Conservation (phyloP, 371 early-diverging fungal species). For the Lichtheimia ramosa region DNA sequence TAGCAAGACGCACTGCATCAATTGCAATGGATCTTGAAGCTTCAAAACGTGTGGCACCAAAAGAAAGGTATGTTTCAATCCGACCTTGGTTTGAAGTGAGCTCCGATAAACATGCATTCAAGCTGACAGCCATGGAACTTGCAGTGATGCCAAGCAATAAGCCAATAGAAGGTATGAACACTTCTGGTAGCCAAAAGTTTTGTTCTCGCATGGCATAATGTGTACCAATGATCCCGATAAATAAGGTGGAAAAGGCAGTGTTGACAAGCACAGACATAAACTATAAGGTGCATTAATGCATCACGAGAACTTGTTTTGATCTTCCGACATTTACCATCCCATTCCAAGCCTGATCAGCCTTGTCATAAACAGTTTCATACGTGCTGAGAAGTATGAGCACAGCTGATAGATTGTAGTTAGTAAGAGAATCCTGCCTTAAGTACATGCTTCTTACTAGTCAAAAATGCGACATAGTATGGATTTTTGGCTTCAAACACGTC, state of each 20-base stretch:
- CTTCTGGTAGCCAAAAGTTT: conserved; percentile 70
- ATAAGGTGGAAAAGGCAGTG: conserved; percentile 40
- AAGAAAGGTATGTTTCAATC: conserved; percentile 70
- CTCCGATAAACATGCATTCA: conserved; percentile 52
- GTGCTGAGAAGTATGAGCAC: conserved; percentile 43
- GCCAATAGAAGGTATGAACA: conserved; percentile 85
- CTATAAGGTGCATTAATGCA: conserved; percentile 13
- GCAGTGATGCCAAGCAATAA: conserved; percentile 82
- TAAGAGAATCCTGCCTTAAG: neutral
- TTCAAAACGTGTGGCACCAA: conserved; percentile 85
- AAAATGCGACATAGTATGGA: conserved; percentile 48
- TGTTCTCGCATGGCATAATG: conserved; percentile 67
- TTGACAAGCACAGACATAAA: conserved; percentile 47
- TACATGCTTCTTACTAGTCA: conserved; percentile 43
- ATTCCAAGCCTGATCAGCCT: conserved; percentile 45
- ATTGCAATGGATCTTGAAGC: conserved; percentile 68
- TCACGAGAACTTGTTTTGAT: neutral
- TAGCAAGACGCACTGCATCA: conserved; percentile 72
- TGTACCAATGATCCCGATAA: conserved; percentile 61
- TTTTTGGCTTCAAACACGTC: conserved; percentile 57
- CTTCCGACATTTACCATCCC: conserved; percentile 45
- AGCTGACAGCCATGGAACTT: conserved; percentile 76
- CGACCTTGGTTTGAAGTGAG: conserved; percentile 59
- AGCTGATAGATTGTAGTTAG: conserved; percentile 15
- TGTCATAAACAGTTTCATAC: conserved; percentile 54